Conservation (phyloP, 768 basidiomycete genomes). For the Gelatoporia subvermispora region DNA sequence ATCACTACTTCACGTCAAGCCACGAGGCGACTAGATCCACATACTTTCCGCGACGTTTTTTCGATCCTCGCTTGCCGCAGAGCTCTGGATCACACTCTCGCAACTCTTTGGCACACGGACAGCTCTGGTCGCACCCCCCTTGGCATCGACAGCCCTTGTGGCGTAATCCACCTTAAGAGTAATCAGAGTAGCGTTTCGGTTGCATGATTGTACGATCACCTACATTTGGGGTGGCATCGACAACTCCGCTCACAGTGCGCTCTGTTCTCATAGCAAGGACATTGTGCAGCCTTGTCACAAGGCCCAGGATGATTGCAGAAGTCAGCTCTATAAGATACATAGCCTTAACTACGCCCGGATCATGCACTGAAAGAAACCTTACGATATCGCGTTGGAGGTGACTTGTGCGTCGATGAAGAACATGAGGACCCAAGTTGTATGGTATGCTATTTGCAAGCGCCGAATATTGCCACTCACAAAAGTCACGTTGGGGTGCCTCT, state of each 20-base stretch:
- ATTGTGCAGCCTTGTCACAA: constrained; percentile 34
- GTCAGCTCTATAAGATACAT: background rate
- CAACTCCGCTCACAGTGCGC: constrained; percentile 46
- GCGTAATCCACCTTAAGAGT: constrained; percentile 33
- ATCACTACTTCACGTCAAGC: background rate
- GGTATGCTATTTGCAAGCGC: background rate
- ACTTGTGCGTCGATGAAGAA: background rate
- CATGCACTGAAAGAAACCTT: background rate
- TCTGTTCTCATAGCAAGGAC: constrained; percentile 34
- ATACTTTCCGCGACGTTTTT: too few species aligned
- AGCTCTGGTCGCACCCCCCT: constrained; percentile 14
- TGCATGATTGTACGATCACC: constrained; percentile 9
- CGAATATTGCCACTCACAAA: background rate
- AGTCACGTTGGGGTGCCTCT: background rate
- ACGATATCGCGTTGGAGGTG: background rate
- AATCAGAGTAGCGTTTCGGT: background rate
- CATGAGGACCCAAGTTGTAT: background rate
- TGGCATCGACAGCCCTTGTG: constrained; percentile 39
- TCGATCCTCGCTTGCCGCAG: constrained; percentile 24
- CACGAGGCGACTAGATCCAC: too few species aligned
- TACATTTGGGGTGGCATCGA: constrained; percentile 40
- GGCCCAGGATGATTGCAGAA: constrained; percentile 32
- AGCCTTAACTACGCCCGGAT: background rate
- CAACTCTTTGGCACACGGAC: constrained; percentile 29
- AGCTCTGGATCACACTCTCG: constrained; percentile 54